Evolutionary conservation across 2,329 filamentous ascomycete genomes (phyloP).

Genomic region (Aspergillus nomiae): DNA sequence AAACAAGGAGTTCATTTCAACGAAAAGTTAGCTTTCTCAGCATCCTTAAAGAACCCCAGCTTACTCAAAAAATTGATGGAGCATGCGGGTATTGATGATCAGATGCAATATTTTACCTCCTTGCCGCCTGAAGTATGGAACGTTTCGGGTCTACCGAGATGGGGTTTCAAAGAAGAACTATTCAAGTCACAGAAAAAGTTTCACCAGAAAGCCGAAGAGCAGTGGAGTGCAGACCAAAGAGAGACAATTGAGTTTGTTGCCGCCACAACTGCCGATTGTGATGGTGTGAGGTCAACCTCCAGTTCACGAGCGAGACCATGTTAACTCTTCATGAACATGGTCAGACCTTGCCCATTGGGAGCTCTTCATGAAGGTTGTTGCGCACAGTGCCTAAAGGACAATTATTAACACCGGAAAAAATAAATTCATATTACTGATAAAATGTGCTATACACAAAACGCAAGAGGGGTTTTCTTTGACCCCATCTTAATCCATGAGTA

Average conservation of each 20-base stretch:
- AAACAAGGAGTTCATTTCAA: constrained; percentile 67
- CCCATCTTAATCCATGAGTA: background rate
- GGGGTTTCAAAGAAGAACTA: constrained; percentile 52
- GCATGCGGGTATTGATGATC: constrained; percentile 57
- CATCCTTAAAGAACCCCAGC: constrained; percentile 61
- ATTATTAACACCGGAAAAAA: background rate
- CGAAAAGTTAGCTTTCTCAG: constrained; percentile 58
- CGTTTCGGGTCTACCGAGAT: constrained; percentile 39
- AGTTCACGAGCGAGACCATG: constrained; percentile 5
- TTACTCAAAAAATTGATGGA: constrained; percentile 59
- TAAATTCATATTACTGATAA: background rate
- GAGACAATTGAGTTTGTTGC: constrained; percentile 45
- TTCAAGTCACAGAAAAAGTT: constrained; percentile 44
- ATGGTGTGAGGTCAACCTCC: constrained; percentile 6
- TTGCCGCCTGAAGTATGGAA: constrained; percentile 46
- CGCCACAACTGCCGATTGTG: constrained; percentile 14
- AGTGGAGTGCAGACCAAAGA: constrained; percentile 34
- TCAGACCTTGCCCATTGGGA: background rate
- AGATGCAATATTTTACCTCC: constrained; percentile 58
- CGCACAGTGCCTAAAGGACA: background rate
- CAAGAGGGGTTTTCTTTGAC: background rate
- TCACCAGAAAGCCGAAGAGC: constrained; percentile 37
- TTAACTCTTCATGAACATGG: constrained; percentile 1
- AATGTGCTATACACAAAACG: background rate
- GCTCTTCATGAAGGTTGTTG: background rate